Base-by-base conservation (phyloP, 441 rosid species). In the Capsella rubella region DNA sequence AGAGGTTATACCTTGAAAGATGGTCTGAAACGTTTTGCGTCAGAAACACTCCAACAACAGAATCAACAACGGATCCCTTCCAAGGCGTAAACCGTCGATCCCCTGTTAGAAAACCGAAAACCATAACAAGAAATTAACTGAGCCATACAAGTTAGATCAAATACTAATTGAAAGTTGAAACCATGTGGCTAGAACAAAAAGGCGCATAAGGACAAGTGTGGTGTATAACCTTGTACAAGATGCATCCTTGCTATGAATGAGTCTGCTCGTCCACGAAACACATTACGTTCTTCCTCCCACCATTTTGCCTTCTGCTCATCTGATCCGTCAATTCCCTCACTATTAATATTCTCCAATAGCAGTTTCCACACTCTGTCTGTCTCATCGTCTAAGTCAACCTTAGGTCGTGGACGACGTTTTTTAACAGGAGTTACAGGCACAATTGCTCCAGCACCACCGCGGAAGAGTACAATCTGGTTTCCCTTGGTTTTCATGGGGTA, bases 11-110 rank as follows among this genome's bases (percentile, higher is more conserved):
- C 93, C 91, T 87, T n/a, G 89, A 87, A 57, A 87, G 84, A 80
- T 89, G 93, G 70, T 87, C 91, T 6, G 91, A 87, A 63, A 89
- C 93, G 54, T 87, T 89, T 58, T 87, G 91, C 29, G 93, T 89
- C 9, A 89, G 91, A 76, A 89, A 87, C 15, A 87, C 91, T 67
- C 93, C 91, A 65, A 87, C 83, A 5, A 89, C 91, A 3, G 90
- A 87, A 83, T 89, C 93, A 55, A 89, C 84, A 10, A 84, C 87
- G 1, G 91, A 89, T 66, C 91, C 91, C 47, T 89, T 89, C 93
- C 91, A 89, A 39, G 81, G 86, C 14, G 93, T 83, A 77, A 89
- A 89, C 54, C 91, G 84, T 67, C 88, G 78, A 70, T 89, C 91
- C 32, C 93, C 91, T 89, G 83, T 63, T 54, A 37, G 34, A 78